These are phyloP conservation scores for Exophiala spinifera DNA, from an alignment of 2,329 filamentous ascomycete species.

Conservation along the genomic window DNA sequence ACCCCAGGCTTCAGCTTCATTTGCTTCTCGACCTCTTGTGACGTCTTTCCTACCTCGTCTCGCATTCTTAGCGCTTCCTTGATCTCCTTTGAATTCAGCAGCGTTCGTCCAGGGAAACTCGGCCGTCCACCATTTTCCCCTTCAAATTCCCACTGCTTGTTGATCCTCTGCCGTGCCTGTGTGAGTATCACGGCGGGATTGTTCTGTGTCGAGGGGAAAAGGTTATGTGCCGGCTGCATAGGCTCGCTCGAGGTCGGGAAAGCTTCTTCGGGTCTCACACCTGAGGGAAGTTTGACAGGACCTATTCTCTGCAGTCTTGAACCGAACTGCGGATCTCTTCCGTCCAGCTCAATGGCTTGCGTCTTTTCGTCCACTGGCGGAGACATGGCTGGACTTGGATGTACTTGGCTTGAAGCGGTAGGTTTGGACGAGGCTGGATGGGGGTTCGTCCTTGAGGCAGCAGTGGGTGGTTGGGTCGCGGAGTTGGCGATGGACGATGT, in stretches of 20 bases:
- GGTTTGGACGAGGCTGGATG: slow-evolving; percentile 4
- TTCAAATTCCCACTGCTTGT: slow-evolving; percentile 54
- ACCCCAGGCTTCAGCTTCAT: slow-evolving; percentile 46
- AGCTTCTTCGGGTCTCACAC: slow-evolving; percentile 25
- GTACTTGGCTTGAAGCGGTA: slow-evolving; percentile 22
- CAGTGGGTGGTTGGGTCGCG: slow-evolving; percentile 15
- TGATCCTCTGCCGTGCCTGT: slow-evolving; percentile 50
- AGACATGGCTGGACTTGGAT: slow-evolving; percentile 16
- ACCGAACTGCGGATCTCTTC: slow-evolving; percentile 65
- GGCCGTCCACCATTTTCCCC: slow-evolving; percentile 47
- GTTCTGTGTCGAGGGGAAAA: slow-evolving; percentile 36
- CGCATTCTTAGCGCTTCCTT: slow-evolving; percentile 49
- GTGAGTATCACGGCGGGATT: slow-evolving; percentile 58
- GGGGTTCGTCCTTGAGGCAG: slow-evolving; percentile 2
- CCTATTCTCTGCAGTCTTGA: slow-evolving; percentile 70
- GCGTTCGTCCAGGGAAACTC: slow-evolving; percentile 41
- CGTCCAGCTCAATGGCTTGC: slow-evolving; percentile 54
- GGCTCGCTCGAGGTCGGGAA: slow-evolving; percentile 30
- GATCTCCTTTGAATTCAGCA: slow-evolving; percentile 51
- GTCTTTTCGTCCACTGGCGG: slow-evolving; percentile 18
- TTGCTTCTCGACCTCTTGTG: slow-evolving; percentile 43
- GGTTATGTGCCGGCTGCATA: slow-evolving; percentile 34
- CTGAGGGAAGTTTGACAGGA: slow-evolving; percentile 51
- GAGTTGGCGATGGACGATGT: slow-evolving; percentile 25
- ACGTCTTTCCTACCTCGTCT: slow-evolving; percentile 40